A percentile compares a stretch with the other conserved stretches of the same genome.
phyloP scores from a whole-genome alignment of 1,284 basidiomycete species.

The Ganoderma lingzhi region DNA sequence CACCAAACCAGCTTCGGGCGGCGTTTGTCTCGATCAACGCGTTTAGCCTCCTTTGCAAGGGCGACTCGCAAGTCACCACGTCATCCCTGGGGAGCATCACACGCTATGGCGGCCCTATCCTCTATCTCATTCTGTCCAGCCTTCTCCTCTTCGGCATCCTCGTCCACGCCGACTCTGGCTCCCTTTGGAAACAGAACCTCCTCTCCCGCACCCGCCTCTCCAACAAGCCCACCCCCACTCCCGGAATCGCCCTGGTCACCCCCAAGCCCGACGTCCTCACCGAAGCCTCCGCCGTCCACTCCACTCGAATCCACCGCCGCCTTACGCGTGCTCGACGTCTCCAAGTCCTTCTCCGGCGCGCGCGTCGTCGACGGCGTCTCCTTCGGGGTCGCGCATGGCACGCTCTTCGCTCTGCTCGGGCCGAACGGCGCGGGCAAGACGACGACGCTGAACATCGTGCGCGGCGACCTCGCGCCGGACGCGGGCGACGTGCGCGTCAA shows the following conservation, averaged over 20 bases:
- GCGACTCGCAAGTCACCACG: conserved; percentile 54
- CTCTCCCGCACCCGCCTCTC: background rate
- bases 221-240: background rate
- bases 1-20: conserved; percentile 56
- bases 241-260: conserved; percentile 40
- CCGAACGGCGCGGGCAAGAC: conserved; percentile 88
- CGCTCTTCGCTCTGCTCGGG: conserved; percentile 78
- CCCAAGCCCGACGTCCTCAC: background rate
- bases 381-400: conserved; percentile 71
- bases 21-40: conserved; percentile 79
- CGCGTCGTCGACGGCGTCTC: conserved; percentile 79
- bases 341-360: conserved; percentile 62
- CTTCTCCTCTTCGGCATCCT: conserved; percentile 64
- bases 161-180: conserved; percentile 69
- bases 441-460: conserved; percentile 80
- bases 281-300: background rate
- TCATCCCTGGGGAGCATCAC: conserved; percentile 60
- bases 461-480: conserved; percentile 70
- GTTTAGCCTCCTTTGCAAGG: conserved; percentile 79
- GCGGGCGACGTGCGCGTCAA: conserved; percentile 73
- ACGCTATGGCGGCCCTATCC: conserved; percentile 78
- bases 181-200: conserved; percentile 35
- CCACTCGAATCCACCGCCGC: conserved; percentile 17
- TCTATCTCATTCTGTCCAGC: conserved; percentile 71
- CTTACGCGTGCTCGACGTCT: conserved; percentile 52